phyloP scores from a whole-genome alignment of 139 green algal genomes.

The Nannochloris sp. region DNA sequence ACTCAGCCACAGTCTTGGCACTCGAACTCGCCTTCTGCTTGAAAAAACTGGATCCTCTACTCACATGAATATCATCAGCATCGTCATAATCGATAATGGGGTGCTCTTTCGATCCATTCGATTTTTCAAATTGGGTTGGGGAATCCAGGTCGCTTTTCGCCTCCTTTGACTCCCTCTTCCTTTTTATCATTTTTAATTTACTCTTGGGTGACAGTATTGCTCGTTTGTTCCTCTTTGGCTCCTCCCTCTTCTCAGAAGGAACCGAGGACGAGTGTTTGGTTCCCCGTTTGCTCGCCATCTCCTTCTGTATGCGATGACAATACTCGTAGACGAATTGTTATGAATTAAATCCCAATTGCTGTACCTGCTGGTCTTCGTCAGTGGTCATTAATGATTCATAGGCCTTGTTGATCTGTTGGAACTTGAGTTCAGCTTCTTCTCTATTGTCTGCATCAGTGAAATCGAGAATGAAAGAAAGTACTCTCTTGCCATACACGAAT shows the following conservation, averaged over 20 bases:
- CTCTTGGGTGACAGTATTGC: too few species aligned
- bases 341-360: slow-evolving; percentile 41
- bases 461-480: background rate
- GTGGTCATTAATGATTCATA: slow-evolving; percentile 75
- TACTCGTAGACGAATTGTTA: background rate
- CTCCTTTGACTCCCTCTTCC: too few species aligned
- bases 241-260: too few species aligned
- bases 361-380: slow-evolving; percentile 65
- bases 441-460: slow-evolving; percentile 23
- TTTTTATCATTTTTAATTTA: too few species aligned
- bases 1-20: background rate
- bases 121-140: too few species aligned
- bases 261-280: too few species aligned
- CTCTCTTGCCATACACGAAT: background rate
- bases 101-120: too few species aligned
- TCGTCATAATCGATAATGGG: background rate
- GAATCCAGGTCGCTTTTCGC: too few species aligned
- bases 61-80: background rate
- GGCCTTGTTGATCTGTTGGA: slow-evolving; percentile 72
- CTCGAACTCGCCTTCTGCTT: background rate
- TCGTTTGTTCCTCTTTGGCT: too few species aligned
- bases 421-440: slow-evolving; percentile 67
- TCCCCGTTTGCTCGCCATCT: too few species aligned
- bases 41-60: too few species aligned
- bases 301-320: too few species aligned